These are phyloP conservation scores for Aspergillus carbonarius DNA, from an alignment of 2,329 filamentous ascomycete genomes.

Conservation along the genomic window DNA sequence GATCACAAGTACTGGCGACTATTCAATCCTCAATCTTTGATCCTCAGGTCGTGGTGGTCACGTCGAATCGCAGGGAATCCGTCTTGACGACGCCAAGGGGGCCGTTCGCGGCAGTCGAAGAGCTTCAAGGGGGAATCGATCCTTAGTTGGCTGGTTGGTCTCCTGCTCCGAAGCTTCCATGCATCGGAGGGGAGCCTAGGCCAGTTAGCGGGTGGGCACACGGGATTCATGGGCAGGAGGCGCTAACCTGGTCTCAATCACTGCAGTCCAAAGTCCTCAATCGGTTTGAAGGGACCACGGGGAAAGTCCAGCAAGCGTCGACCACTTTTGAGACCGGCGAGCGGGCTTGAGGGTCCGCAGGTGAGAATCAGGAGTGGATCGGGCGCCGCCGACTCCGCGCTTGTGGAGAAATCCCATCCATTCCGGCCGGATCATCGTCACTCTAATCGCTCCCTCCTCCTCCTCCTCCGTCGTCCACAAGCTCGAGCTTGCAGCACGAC, in stretches of 20 bases:
- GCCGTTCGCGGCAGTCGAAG: constrained; percentile 5
- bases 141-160: constrained; percentile 19
- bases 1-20: constrained; percentile 5
- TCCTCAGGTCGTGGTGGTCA: background rate
- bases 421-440: constrained; percentile 18
- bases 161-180: constrained; percentile 24
- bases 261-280: background rate
- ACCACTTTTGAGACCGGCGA: background rate
- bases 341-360: constrained; percentile 5
- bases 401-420: constrained; percentile 29
- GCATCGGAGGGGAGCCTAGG: constrained; percentile 10
- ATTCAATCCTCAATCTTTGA: background rate
- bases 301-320: background rate
- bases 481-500: background rate
- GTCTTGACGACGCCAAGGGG: constrained; percentile 3
- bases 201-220: constrained; percentile 10
- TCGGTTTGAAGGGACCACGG: background rate
- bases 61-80: constrained; percentile 20
- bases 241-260: constrained; percentile 5
- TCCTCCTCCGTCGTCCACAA: background rate
- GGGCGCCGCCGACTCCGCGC: constrained; percentile 24
- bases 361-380: constrained; percentile 25
- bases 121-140: constrained; percentile 13
- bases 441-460: constrained; percentile 15
- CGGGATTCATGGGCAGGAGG: background rate